These are phyloP conservation scores for Podochytrium sp. DNA, from an alignment of 192 early-diverging fungal species.

Conservation along the genomic window DNA sequence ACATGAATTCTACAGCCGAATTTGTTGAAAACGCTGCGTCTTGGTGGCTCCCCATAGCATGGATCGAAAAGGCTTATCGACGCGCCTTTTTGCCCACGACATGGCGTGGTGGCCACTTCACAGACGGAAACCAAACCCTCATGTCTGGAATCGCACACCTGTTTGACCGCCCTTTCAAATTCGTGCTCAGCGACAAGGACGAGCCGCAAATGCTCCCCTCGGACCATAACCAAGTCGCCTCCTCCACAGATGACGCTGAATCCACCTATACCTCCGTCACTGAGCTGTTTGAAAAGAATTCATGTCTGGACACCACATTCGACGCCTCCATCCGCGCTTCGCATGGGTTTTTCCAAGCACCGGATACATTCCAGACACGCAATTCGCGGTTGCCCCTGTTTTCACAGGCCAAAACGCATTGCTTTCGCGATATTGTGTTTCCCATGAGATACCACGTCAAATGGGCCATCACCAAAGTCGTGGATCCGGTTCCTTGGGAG, in stretches of 20 bases:
- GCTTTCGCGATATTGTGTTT: slow-evolving; percentile 1
- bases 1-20: too few species aligned
- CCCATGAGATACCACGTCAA: not conserved
- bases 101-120: too few species aligned
- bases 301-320: not conserved
- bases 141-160: too few species aligned
- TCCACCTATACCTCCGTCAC: not conserved
- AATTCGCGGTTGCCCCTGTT: not conserved
- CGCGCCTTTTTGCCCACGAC: too few species aligned
- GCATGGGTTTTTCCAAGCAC: not conserved
- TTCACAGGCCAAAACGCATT: not conserved
- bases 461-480: not conserved
- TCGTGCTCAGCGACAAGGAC: not conserved
- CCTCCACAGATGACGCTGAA: not conserved
- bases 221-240: not conserved
- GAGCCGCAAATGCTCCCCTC: not conserved
- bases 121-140: too few species aligned
- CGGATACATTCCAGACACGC: not conserved
- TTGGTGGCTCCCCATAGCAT: too few species aligned
- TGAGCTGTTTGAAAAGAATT: not conserved
- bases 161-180: not conserved
- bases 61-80: too few species aligned
- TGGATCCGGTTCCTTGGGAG: not conserved
- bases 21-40: too few species aligned
- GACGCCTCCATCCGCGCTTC: not conserved